Percentiles rank a stretch among this genome's conserved stretches.
These are phyloP conservation scores for Tolypocladium inflatum DNA, from an alignment of 2,329 filamentous ascomycete genomes.

Conservation along the genomic window DNA sequence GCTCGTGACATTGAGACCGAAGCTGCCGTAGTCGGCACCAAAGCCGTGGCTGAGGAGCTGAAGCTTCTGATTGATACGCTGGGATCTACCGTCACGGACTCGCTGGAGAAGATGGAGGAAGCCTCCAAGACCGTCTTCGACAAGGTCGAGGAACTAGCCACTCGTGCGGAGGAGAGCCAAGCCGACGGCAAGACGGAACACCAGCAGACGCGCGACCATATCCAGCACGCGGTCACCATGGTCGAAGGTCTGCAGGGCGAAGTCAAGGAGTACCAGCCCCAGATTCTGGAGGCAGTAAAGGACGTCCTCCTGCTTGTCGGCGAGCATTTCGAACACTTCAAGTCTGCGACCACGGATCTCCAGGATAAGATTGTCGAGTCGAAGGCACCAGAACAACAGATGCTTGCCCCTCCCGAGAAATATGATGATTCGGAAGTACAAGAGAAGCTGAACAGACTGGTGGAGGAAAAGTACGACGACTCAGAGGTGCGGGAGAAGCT, in stretches of 20 bases:
- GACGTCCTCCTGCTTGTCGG: conserved; percentile 77
- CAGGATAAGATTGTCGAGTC: conserved; percentile 53
- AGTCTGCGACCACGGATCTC: conserved; percentile 48
- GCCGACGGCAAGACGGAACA: conserved; percentile 69
- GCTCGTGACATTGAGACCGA: conserved; percentile 65
- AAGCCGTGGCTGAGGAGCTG: conserved; percentile 76
- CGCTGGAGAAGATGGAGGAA: conserved; percentile 76
- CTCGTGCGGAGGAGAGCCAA: conserved; percentile 67
- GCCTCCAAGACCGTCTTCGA: conserved; percentile 81
- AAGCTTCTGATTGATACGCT: conserved; percentile 80
- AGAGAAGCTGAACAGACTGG: conserved; percentile 23
- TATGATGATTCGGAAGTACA: conserved; percentile 22
- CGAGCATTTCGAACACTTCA: conserved; percentile 83
- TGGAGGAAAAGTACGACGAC: conserved; percentile 46
- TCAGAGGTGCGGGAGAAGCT: conserved; percentile 38
- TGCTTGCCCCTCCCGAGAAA: conserved; percentile 48
- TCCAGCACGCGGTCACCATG: conserved; percentile 62
- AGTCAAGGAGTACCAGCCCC: conserved; percentile 74
- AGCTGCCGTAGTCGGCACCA: conserved; percentile 64
- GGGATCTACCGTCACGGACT: conserved; percentile 69
- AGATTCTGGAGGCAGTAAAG: conserved; percentile 77
- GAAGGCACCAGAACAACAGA: conserved; percentile 48
- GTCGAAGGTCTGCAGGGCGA: conserved; percentile 72
- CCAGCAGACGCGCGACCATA: conserved; percentile 69
- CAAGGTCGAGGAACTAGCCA: conserved; percentile 69